These are phyloP conservation scores for Blastocrithidia nonstop DNA, from an alignment of 208 protist species.

Conservation along the genomic window DNA sequence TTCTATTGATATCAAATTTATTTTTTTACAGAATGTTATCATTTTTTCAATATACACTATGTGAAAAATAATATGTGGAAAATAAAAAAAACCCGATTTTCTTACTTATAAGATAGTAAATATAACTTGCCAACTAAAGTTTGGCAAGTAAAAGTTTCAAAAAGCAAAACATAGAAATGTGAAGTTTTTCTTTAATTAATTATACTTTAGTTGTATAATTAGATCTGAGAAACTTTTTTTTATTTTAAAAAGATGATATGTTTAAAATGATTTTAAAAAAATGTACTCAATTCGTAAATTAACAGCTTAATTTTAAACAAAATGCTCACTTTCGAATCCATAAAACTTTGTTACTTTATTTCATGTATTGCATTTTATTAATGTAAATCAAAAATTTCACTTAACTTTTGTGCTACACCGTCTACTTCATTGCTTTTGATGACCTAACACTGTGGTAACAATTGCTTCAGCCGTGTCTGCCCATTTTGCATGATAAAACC, in stretches of 20 bases:
- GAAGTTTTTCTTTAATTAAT: not conserved
- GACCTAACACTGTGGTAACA: conserved; percentile 16
- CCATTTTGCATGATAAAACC: conserved; percentile 39
- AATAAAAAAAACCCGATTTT: too few relatives aligned
- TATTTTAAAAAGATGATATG: not conserved
- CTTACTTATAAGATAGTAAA: too few relatives aligned
- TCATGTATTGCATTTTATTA: not conserved
- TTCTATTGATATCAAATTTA: too few relatives aligned
- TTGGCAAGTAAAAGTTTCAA: too few relatives aligned
- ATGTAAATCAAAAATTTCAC: conserved; percentile 11
- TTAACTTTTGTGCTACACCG: conserved; percentile 29
- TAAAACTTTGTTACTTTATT: conserved; percentile 3
- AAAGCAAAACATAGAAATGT: too few relatives aligned
- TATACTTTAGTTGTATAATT: not conserved
- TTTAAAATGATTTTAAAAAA: not conserved
- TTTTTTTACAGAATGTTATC: too few relatives aligned
- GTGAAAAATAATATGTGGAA: too few relatives aligned
- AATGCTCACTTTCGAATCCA: not conserved
- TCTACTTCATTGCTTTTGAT: conserved; percentile 23
- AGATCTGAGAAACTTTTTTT: not conserved
- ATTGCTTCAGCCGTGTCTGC: conserved; percentile 19
- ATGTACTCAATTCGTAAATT: not conserved
- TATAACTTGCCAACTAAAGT: too few relatives aligned
- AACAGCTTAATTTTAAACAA: not conserved
- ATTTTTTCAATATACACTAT: too few relatives aligned